phyloP scores from a whole-genome alignment of 2,329 filamentous ascomycete species.

The Penicillium sp. region DNA sequence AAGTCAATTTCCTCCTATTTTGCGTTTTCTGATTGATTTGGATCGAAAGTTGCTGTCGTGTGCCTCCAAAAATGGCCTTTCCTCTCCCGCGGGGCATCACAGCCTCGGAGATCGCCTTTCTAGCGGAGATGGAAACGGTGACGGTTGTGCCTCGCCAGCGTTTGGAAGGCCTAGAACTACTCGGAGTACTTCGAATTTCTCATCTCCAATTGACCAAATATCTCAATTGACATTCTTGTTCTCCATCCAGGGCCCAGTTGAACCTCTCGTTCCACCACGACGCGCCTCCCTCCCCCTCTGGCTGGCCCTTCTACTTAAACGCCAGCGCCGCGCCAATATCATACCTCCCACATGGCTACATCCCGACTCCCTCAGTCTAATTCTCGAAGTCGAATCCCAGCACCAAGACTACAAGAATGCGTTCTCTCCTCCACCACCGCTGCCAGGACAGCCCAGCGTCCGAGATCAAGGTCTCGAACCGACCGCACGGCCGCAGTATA shows the following conservation, averaged over 20 bases:
- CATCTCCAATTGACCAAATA: too few species aligned
- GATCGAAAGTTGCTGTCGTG: not conserved
- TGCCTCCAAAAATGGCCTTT: slow-evolving; percentile 58
- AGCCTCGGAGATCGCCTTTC: slow-evolving; percentile 85
- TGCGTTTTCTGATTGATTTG: slow-evolving; percentile 1
- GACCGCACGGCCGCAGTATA: slow-evolving; percentile 34
- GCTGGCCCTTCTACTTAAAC: slow-evolving; percentile 93
- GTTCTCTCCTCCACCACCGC: slow-evolving; percentile 76
- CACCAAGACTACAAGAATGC: slow-evolving; percentile 60
- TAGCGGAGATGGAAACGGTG: slow-evolving; percentile 97
- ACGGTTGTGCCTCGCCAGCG: slow-evolving; percentile 89
- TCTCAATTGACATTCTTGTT: slow-evolving; percentile 6
- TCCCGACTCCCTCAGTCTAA: slow-evolving; percentile 70
- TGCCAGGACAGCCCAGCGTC: slow-evolving; percentile 51
- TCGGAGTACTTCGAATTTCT: slow-evolving; percentile 67
- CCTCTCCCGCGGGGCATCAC: slow-evolving; percentile 68
- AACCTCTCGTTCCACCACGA: slow-evolving; percentile 76
- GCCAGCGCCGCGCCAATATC: slow-evolving; percentile 91
- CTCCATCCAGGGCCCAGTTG: slow-evolving; percentile 70
- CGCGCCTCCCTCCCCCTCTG: slow-evolving; percentile 81
- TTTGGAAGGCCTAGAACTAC: slow-evolving; percentile 79
- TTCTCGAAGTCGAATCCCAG: slow-evolving; percentile 80
- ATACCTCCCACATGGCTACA: slow-evolving; percentile 87
- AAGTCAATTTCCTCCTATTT: not conserved
- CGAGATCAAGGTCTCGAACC: slow-evolving; percentile 28